A percentile compares a stretch with the other conserved stretches of the same genome.
phyloP scores from a whole-genome alignment of 2,329 filamentous ascomycete genomes.

The Mycosphaerella sp. region DNA sequence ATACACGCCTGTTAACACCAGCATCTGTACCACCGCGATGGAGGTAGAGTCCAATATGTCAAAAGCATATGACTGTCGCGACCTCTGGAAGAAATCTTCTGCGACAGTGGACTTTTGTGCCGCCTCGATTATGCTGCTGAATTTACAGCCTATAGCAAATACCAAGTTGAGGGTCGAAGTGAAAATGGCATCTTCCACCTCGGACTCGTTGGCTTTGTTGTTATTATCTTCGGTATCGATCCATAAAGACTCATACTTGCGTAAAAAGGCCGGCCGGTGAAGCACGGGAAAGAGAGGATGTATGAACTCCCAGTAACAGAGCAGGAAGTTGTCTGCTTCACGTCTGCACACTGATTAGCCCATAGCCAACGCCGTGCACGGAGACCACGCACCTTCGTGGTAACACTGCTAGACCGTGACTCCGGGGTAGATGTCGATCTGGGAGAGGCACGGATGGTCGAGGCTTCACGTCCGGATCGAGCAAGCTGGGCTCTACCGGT shows the following conservation, averaged over 20 bases:
- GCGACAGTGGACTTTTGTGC: conserved; percentile 22
- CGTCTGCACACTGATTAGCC: conserved; percentile 8
- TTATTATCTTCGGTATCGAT: conserved; percentile 9
- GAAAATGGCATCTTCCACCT: conserved; percentile 25
- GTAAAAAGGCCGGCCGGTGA: conserved; percentile 22
- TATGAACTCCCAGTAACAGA: conserved; percentile 27
- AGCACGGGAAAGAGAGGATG: conserved; percentile 27
- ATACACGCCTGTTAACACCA: conserved; percentile 23
- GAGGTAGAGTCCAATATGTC: conserved; percentile 26
- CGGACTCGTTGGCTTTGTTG: conserved; percentile 6
- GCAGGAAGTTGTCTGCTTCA: conserved; percentile 25
- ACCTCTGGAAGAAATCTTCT: conserved; percentile 27
- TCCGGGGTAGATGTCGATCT: conserved; percentile 14
- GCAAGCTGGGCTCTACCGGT: conserved; percentile 9
- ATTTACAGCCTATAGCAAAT: conserved; percentile 25
- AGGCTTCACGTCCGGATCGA: conserved; percentile 10
- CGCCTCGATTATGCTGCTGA: conserved; percentile 21
- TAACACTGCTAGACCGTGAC: conserved; percentile 20
- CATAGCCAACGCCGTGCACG: background rate
- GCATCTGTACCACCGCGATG: conserved; percentile 23
- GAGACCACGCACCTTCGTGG: conserved; percentile 11
- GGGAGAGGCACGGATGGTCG: conserved; percentile 11
- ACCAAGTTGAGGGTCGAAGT: conserved; percentile 24
- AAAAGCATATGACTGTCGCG: conserved; percentile 23
- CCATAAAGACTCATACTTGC: conserved; percentile 25